Evolutionary conservation across 805 yeast genomes (phyloP).

Genomic region (Barnettozyma californica): DNA sequence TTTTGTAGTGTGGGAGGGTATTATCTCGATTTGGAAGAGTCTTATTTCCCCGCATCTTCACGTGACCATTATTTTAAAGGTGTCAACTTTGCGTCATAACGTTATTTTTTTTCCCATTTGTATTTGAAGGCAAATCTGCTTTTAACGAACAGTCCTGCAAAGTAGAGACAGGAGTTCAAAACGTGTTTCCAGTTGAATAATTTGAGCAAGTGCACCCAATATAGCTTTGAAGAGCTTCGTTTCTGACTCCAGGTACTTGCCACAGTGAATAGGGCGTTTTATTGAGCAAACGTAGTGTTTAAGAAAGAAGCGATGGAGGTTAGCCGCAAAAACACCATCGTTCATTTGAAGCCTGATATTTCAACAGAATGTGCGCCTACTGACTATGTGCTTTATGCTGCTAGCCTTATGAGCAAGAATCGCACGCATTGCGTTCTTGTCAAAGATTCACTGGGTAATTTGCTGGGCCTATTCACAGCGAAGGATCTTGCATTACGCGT

Average conservation of each 20-base stretch:
- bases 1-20: not conserved
- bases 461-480: slow-evolving; percentile 40
- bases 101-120: not conserved
- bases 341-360: slow-evolving; percentile 28
- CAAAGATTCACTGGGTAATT: slow-evolving; percentile 20
- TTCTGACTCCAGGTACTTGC: not conserved
- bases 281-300: not conserved
- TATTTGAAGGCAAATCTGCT: not conserved
- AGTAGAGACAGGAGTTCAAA: not conserved
- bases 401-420: slow-evolving; percentile 33
- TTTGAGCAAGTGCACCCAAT: not conserved
- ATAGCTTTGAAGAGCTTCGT: not conserved
- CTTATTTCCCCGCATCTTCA: not conserved
- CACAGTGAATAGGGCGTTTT: not conserved
- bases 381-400: slow-evolving; percentile 29
- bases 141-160: not conserved
- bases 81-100: not conserved
- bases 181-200: not conserved
- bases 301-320: slow-evolving; percentile 1
- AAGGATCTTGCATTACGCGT: slow-evolving; percentile 43
- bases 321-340: slow-evolving; percentile 14
- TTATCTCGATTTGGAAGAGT: not conserved
- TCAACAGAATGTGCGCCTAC: slow-evolving; percentile 33
- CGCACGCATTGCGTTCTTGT: slow-evolving; percentile 39
- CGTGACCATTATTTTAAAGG: not conserved